A percentile compares a stretch with the other conserved stretches of the same genome.
These are phyloP conservation scores for Gnomoniopsis smithogilvyi DNA, from an alignment of 2,329 filamentous ascomycete species.

Conservation along the genomic window DNA sequence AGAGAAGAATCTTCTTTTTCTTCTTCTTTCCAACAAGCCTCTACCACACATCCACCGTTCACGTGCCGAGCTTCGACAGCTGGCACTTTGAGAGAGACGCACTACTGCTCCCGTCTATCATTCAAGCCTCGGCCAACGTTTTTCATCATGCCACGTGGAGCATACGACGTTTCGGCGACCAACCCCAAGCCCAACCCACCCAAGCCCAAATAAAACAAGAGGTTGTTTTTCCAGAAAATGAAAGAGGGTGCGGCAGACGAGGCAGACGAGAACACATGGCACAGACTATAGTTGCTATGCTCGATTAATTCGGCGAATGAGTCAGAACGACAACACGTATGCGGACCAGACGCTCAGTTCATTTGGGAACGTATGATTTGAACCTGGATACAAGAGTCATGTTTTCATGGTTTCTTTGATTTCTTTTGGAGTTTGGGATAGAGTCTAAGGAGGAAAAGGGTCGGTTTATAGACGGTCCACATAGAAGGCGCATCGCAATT, in stretches of 20 bases:
- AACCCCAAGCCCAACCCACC: constrained; percentile 17
- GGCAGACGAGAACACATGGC: background rate
- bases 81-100: background rate
- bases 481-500: constrained; percentile 9
- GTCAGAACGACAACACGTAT: background rate
- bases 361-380: background rate
- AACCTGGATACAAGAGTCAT: background rate
- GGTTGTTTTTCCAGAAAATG: background rate
- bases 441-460: background rate
- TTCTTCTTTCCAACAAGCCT: background rate
- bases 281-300: background rate
- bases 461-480: constrained; percentile 3
- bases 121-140: background rate
- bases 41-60: background rate
- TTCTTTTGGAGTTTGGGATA: background rate
- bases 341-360: background rate
- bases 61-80: background rate
- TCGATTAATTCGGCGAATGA: background rate
- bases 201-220: constrained; percentile 16
- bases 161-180: constrained; percentile 18
- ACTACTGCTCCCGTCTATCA: background rate
- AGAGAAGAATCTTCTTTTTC: background rate
- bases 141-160: constrained; percentile 16
- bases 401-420: background rate
- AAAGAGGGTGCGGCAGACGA: background rate